phyloP scores from a whole-genome alignment of 768 basidiomycete species.

The Tylopilus sp. region DNA sequence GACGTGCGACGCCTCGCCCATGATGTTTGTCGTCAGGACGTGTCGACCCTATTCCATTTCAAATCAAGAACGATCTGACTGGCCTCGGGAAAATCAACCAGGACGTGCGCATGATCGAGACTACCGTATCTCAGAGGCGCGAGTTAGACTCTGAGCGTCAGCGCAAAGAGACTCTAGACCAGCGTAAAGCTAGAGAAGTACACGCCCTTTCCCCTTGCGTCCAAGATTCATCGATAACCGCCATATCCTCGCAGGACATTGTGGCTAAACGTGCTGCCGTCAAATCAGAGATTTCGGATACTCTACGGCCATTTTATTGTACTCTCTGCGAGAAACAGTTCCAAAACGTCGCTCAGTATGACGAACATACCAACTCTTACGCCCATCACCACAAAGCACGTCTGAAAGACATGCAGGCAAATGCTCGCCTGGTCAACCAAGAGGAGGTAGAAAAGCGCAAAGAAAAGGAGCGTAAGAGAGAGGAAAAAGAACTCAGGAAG shows the following conservation, averaged over 20 bases:
- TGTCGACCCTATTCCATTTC: conserved; percentile 79
- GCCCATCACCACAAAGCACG: conserved; percentile 85
- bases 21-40: conserved; percentile 48
- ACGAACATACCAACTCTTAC: conserved; percentile 88
- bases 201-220: background rate
- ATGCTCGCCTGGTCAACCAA: conserved; percentile 58
- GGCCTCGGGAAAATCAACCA: conserved; percentile 78
- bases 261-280: conserved; percentile 66
- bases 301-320: conserved; percentile 77
- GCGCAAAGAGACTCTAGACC: conserved; percentile 74
- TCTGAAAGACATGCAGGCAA: conserved; percentile 77
- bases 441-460: conserved; percentile 72
- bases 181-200: conserved; percentile 71
- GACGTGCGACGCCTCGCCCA: background rate
- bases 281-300: conserved; percentile 62
- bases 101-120: conserved; percentile 81
- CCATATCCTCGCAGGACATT: conserved; percentile 41
- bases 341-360: conserved; percentile 80
- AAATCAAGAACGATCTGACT: conserved; percentile 71
- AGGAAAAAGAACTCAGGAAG: conserved; percentile 82
- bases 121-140: conserved; percentile 78
- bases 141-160: conserved; percentile 80
- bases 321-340: conserved; percentile 85
- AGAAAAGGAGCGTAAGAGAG: conserved; percentile 82
- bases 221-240: conserved; percentile 5